Conservation (phyloP, 2,329 filamentous ascomycete genomes). For the Lasiodiplodia gonubiensis region DNA sequence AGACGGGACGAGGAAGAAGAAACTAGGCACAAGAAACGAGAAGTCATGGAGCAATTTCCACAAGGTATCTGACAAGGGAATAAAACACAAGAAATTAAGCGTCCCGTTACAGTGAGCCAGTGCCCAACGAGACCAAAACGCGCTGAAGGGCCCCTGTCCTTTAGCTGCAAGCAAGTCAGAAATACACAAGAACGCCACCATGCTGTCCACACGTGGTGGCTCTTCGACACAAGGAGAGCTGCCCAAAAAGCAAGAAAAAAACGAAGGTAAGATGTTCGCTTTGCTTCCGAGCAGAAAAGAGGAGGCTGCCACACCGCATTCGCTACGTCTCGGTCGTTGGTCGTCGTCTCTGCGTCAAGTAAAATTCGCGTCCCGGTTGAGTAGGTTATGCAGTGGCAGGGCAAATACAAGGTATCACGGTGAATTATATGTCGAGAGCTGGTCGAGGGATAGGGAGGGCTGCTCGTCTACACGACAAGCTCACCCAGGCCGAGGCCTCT, state of each 20-base stretch:
- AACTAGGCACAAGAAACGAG: neutral
- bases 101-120: neutral
- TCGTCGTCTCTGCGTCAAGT: conserved; percentile 19
- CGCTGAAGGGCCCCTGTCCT: too few relatives aligned
- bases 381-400: conserved; percentile 17
- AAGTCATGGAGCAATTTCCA: neutral
- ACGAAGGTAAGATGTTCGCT: neutral
- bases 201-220: conserved; percentile 17
- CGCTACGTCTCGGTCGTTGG: conserved; percentile 22
- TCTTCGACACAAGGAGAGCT: conserved; percentile 11
- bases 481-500: conserved; percentile 22
- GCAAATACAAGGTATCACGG: conserved; percentile 19
- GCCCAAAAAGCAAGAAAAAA: neutral
- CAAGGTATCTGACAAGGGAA: neutral
- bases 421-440: neutral
- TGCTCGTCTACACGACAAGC: conserved; percentile 10
- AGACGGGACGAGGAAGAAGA: neutral
- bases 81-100: neutral
- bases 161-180: neutral
- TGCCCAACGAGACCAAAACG: neutral
- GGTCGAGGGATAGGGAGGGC: neutral
- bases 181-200: conserved; percentile 11
- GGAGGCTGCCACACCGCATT: conserved; percentile 7
- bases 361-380: neutral
- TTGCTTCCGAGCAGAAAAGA: neutral